These are phyloP conservation scores for Xylogone sp. DNA, from an alignment of 2,329 filamentous ascomycete genomes.

Conservation along the genomic window DNA sequence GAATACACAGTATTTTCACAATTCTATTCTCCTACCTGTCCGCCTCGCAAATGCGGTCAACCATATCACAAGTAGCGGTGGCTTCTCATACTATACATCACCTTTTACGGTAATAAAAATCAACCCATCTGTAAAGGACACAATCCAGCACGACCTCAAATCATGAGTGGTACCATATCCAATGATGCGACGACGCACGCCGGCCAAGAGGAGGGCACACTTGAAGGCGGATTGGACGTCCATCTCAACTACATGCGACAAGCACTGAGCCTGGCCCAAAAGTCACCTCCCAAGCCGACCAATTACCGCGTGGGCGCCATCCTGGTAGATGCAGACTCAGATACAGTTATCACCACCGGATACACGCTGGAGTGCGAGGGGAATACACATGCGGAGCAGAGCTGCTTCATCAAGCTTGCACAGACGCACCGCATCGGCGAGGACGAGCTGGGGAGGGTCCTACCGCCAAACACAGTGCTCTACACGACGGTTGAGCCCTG, in stretches of 20 bases:
- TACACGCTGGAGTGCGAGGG: conserved; percentile 88
- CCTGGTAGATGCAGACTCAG: conserved; percentile 58
- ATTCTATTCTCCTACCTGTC: no score
- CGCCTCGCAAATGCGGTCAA: no score
- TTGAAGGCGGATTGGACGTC: conserved; percentile 8
- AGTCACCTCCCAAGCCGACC: conserved; percentile 80
- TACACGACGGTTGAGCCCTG: conserved; percentile 96
- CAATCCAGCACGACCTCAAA: no score
- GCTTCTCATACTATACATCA: no score
- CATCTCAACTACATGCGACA: conserved; percentile 55
- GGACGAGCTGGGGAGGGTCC: conserved; percentile 45
- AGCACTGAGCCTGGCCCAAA: conserved; percentile 70
- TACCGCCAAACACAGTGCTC: conserved; percentile 55
- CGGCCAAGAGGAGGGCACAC: neutral
- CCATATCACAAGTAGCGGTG: no score
- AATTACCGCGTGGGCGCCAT: conserved; percentile 96
- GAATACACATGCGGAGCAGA: conserved; percentile 96
- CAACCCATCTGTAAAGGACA: no score
- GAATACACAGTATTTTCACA: no score
- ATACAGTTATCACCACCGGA: conserved; percentile 69
- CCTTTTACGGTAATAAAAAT: no score
- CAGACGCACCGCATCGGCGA: conserved; percentile 45
- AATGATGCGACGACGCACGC: conserved; percentile 4
- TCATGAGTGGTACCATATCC: neutral
- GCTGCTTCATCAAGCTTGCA: conserved; percentile 74